Evolutionary conservation across 108 stramenopile species (phyloP).

Genomic region (Cylindrotheca closterium): DNA sequence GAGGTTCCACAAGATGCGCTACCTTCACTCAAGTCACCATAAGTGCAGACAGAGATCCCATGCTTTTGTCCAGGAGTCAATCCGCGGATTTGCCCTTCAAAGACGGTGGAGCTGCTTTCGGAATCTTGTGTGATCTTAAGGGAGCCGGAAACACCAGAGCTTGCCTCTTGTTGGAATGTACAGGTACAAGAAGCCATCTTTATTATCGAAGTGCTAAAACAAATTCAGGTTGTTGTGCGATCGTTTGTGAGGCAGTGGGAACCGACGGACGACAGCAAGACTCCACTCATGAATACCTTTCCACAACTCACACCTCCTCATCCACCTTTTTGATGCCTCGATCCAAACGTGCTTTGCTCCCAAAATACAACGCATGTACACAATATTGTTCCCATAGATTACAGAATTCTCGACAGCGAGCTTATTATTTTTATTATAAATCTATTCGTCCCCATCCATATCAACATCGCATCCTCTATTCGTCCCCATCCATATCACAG

Average conservation of each 20-base stretch:
- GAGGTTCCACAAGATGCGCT: conserved; percentile 67
- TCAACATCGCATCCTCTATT: background rate
- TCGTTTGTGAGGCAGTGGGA: no score
- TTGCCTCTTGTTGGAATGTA: conserved; percentile 34
- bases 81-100: conserved; percentile 70
- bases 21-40: conserved; percentile 83
- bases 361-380: no score
- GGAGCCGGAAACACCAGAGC: conserved; percentile 43
- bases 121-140: conserved; percentile 60
- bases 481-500: conserved; percentile 41
- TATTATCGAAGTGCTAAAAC: background rate
- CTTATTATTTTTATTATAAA: no score
- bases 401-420: no score
- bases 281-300: no score
- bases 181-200: conserved; percentile 49
- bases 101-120: conserved; percentile 70
- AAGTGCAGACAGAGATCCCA: conserved; percentile 80
- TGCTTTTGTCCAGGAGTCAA: conserved; percentile 85
- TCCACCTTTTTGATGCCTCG: no score
- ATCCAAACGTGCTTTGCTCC: no score
- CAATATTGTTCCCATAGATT: no score
- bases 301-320: no score
- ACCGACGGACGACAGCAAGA: no score
- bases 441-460: background rate
- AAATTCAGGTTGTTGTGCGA: no score